Evolutionary conservation across 345 rosid genomes (phyloP).

Genomic region (Barbarea vulgaris): DNA sequence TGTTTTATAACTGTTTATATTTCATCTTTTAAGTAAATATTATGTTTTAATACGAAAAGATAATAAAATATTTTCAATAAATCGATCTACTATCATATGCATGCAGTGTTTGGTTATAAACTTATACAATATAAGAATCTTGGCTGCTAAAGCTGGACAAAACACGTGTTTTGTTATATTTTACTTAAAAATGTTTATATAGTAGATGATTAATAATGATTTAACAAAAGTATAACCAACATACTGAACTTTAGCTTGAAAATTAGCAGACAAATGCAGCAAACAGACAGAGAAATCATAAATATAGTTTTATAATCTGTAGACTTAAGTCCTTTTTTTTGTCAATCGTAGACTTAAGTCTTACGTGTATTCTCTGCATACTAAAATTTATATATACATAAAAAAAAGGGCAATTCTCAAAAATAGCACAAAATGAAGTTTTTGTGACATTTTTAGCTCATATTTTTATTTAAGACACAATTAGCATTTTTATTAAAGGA

Average conservation of each 20-base stretch:
- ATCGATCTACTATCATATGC: not conserved
- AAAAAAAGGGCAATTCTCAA: too few relatives aligned
- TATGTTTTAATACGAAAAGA: not conserved
- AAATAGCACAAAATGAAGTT: too few relatives aligned
- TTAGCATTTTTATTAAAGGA: too few relatives aligned
- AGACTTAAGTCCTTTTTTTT: too few relatives aligned
- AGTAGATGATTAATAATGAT: not conserved
- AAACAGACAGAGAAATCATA: not conserved
- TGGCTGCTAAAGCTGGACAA: not conserved
- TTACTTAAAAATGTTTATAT: too few relatives aligned
- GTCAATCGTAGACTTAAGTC: too few relatives aligned
- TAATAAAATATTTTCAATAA: not conserved
- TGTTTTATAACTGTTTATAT: not conserved
- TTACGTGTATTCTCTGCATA: too few relatives aligned
- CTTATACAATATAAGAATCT: not conserved
- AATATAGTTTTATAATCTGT: too few relatives aligned
- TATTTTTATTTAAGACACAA: too few relatives aligned
- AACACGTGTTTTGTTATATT: constrained; percentile 4
- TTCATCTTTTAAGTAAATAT: not conserved
- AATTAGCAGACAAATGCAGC: not conserved
- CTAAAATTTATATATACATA: too few relatives aligned
- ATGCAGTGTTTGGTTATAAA: not conserved
- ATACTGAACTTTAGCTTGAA: not conserved
- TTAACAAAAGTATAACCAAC: not conserved
- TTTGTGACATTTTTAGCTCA: too few relatives aligned